Evolutionary conservation across 306 rosid genomes (phyloP).

Genomic region (Vigna angularis): DNA sequence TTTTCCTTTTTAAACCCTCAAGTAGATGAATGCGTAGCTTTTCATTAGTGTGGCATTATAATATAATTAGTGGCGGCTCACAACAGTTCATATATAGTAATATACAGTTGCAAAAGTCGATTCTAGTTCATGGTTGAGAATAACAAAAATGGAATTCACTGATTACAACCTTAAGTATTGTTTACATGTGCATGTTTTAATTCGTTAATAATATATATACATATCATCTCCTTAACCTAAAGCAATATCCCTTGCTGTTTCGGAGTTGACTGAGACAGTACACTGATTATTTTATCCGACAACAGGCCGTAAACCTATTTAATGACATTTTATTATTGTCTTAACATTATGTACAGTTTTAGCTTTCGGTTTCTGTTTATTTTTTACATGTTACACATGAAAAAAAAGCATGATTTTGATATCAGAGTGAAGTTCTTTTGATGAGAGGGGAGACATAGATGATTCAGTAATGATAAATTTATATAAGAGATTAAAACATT

Average conservation of each 20-base stretch:
- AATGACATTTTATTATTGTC: slow-evolving; percentile 1
- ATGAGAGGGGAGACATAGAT: too few species aligned
- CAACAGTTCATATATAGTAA: background rate
- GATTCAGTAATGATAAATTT: too few species aligned
- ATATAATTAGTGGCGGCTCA: slow-evolving; percentile 9
- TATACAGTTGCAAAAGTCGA: slow-evolving; percentile 12
- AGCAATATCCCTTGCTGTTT: slow-evolving; percentile 35
- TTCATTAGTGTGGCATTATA: slow-evolving; percentile 36
- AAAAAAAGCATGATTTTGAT: background rate
- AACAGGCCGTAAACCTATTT: background rate
- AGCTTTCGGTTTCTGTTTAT: slow-evolving; percentile 10
- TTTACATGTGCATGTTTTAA: slow-evolving; percentile 18
- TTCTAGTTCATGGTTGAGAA: background rate
- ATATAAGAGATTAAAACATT: too few species aligned
- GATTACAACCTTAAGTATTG: slow-evolving; percentile 24
- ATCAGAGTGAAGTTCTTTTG: too few species aligned
- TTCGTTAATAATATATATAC: slow-evolving; percentile 7
- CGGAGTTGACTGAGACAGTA: slow-evolving; percentile 44
- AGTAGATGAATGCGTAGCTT: slow-evolving; percentile 29
- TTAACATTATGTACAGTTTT: slow-evolving; percentile 4
- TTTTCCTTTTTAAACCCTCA: slow-evolving; percentile 24
- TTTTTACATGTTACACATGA: background rate
- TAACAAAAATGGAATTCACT: slow-evolving; percentile 7
- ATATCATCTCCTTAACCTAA: slow-evolving; percentile 39
- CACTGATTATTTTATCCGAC: slow-evolving; percentile 21